phyloP scores from a whole-genome alignment of 73 alveolate species.

The Tetrahymena elliotti region DNA sequence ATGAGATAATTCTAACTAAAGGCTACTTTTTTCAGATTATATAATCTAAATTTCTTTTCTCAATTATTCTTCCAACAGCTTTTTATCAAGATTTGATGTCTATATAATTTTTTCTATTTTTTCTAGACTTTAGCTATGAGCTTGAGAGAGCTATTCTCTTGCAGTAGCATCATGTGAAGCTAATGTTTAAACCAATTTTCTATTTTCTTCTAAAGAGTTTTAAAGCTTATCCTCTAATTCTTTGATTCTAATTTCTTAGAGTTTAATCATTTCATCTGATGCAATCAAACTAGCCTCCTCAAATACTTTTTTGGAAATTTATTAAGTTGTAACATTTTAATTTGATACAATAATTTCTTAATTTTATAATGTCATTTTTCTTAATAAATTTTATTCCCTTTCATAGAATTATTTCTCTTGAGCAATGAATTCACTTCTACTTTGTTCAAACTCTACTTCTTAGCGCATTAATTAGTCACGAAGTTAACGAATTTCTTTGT shows the following conservation, averaged over 20 bases:
- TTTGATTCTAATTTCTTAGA: background rate
- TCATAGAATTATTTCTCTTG: background rate
- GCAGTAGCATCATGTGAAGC: background rate
- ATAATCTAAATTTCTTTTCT: background rate
- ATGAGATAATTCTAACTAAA: background rate
- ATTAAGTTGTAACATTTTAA: background rate
- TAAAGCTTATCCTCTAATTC: background rate
- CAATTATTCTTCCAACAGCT: background rate
- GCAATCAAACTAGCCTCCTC: background rate
- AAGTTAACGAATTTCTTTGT: background rate
- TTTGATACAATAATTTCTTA: background rate
- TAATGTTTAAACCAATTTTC: background rate
- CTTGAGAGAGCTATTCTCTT: background rate
- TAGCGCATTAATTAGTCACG: background rate
- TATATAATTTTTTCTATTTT: background rate
- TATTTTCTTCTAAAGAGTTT: background rate
- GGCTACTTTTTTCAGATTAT: background rate
- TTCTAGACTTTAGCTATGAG: background rate
- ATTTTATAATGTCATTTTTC: background rate
- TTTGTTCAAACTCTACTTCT: background rate
- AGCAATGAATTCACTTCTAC: background rate
- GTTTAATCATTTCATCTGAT: background rate
- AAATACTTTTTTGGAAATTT: background rate
- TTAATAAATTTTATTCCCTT: background rate
- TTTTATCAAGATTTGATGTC: background rate